Base-by-base conservation (phyloP, 169 alveolate species). In the Plasmodium sp. region DNA sequence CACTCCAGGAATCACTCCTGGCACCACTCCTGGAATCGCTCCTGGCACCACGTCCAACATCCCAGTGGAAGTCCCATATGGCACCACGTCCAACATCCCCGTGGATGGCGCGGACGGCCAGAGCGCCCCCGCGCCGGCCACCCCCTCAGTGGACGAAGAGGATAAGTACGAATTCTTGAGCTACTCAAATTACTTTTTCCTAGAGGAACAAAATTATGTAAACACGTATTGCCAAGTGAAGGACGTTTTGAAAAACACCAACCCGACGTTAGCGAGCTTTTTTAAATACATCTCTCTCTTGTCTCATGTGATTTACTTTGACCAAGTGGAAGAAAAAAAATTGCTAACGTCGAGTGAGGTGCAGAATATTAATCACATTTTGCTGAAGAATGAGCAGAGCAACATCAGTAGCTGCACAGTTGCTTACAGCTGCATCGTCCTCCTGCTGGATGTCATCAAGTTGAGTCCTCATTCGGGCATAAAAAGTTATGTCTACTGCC, bases 401-500 rank as follows among this genome's bases (percentile, higher is more conserved):
- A 5, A 77, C 56, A 36, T 81, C 3, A 79, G n/a, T 18, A 56
- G 45, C 10, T 56, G 39, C n/a, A 88, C 27, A 9, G 81, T 88
- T 79, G 22, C 72, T 0, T 88, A 88, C 79, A 88, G 81, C 36
- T 88, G 74, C 36, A 39, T 88, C 6, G 48, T 88, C 7, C 67
- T 88, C 72, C 81, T 88, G 16, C n/a, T 80, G 2, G 83, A 88
- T 33, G 67, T 88, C n/a, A 51, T 88, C 27, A 88, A 39, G 36
- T 88, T 88, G 58, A 88, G 94, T 88, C 27, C 74, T 9, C 94
- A 88, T 36, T 2, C 2, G 3, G 94, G 94, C 22, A 71, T 81
- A 48, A 80, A 90, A 34, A 80, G 43, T 36, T 90, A 36, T 90
- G 75, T 80, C 2, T 90, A 90, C 41, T 79, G 43, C 72, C 94